Conservation (phyloP, 371 early-diverging fungal genomes). For the Gilbertella persicaria region DNA sequence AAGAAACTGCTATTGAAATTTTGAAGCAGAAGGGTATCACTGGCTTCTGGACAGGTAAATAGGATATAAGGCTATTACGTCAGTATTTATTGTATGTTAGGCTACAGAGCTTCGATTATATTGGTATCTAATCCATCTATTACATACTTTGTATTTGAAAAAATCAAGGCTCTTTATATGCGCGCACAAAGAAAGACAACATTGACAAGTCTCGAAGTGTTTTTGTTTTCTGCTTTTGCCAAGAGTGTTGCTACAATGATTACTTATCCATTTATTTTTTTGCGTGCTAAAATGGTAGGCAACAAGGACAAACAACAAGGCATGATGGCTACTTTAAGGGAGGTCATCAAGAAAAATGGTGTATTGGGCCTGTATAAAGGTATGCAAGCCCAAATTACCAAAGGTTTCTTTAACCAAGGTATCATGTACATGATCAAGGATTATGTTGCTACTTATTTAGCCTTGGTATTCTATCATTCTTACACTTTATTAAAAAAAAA, state of each 20-base stretch:
- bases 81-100: conserved; percentile 14
- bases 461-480: conserved; percentile 50
- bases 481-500: conserved; percentile 28
- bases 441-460: conserved; percentile 55
- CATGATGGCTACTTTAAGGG: conserved; percentile 43
- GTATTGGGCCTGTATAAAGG: conserved; percentile 55
- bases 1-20: conserved; percentile 33
- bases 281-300: conserved; percentile 51
- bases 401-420: conserved; percentile 66
- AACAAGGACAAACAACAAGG: conserved; percentile 26
- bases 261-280: conserved; percentile 63
- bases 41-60: conserved; percentile 60
- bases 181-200: conserved; percentile 27
- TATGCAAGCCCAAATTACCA: conserved; percentile 59
- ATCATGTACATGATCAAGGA: conserved; percentile 71
- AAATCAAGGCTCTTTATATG: conserved; percentile 45
- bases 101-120: conserved; percentile 61
- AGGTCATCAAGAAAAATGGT: conserved; percentile 51
- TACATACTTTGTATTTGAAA: conserved; percentile 65
- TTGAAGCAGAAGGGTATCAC: conserved; percentile 51
- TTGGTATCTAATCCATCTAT: conserved; percentile 63
- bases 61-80: not conserved
- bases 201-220: conserved; percentile 49
- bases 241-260: conserved; percentile 60
- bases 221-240: conserved; percentile 59